phyloP scores from a whole-genome alignment of 495 filamentous ascomycete species.

The Aspergillus panamensis region DNA sequence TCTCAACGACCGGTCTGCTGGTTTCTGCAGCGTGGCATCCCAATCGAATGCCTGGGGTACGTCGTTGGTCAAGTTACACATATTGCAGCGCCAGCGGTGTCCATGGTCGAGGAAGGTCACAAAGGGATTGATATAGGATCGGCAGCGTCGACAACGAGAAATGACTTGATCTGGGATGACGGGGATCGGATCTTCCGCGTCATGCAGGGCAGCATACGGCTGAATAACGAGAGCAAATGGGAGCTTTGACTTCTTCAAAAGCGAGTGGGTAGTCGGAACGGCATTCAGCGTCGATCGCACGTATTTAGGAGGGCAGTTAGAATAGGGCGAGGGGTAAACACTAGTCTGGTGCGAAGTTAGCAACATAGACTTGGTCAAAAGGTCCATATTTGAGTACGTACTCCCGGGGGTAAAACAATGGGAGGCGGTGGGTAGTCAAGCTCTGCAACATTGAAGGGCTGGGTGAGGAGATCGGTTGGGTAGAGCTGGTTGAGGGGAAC shows the following conservation, averaged over 20 bases:
- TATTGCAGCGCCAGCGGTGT: constrained; percentile 97
- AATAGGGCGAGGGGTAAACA: constrained; percentile 84
- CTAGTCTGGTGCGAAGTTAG: constrained; percentile 61
- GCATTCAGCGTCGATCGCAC: constrained; percentile 93
- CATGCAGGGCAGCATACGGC: constrained; percentile 89
- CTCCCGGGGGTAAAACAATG: constrained; percentile 86
- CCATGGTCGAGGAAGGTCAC: constrained; percentile 95
- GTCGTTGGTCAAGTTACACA: constrained; percentile 98
- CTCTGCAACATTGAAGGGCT: constrained; percentile 91
- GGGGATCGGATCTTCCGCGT: constrained; percentile 84
- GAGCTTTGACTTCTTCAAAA: constrained; percentile 93
- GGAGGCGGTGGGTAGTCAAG: constrained; percentile 88
- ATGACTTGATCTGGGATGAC: constrained; percentile 97
- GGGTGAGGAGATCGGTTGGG: constrained; percentile 83
- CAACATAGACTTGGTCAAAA: constrained; percentile 8
- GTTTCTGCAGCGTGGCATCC: constrained; percentile 87
- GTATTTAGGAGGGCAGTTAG: constrained; percentile 92
- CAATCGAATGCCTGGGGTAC: constrained; percentile 98
- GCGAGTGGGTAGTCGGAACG: constrained; percentile 81
- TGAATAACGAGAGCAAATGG: constrained; percentile 96
- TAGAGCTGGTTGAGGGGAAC: constrained; percentile 80
- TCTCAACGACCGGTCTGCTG: constrained; percentile 82
- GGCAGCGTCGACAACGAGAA: constrained; percentile 87
- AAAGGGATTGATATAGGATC: constrained; percentile 97
- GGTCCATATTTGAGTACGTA: constrained; percentile 46